Percentiles rank a stretch among this genome's conserved stretches.
phyloP scores from a whole-genome alignment of 1,139 yeast genomes.

The Chernovozyma sophiae-reginae region DNA sequence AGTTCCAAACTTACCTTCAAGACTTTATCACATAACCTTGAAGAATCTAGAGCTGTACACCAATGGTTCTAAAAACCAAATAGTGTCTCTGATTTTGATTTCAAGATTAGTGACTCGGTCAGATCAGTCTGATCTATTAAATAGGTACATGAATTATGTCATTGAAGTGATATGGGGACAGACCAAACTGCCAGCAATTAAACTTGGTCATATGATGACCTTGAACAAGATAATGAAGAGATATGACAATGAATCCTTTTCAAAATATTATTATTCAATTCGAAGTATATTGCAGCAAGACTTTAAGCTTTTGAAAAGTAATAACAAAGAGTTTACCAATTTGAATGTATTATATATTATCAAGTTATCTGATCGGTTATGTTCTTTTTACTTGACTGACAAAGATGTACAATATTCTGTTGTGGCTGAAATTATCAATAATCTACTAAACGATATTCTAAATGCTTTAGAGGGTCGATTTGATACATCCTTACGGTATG shows the following conservation, averaged over 20 bases:
- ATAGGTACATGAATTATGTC: constrained; percentile 15
- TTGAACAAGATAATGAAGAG: constrained; percentile 35
- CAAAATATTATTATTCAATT: constrained; percentile 11
- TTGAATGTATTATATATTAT: constrained; percentile 27
- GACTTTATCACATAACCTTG: constrained; percentile 32
- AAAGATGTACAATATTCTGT: constrained; percentile 12
- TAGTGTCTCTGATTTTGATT: constrained; percentile 32
- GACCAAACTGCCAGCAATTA: constrained; percentile 6
- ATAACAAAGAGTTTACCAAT: constrained; percentile 13
- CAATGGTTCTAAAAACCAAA: constrained; percentile 28
- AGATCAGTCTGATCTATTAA: constrained; percentile 19
- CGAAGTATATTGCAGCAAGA: constrained; percentile 14
- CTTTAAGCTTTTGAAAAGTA: constrained; percentile 12
- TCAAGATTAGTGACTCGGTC: constrained; percentile 34
- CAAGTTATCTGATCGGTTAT: constrained; percentile 31
- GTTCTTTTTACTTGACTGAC: constrained; percentile 15
- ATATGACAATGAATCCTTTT: constrained; percentile 10
- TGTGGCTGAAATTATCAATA: constrained; percentile 25
- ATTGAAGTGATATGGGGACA: background rate
- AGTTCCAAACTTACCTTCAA: constrained; percentile 25
- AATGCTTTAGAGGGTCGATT: constrained; percentile 17
- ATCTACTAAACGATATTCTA: constrained; percentile 27
- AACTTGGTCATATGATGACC: constrained; percentile 36
- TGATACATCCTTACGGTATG: constrained; percentile 32
- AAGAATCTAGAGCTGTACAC: constrained; percentile 20